Conservation (phyloP, 2,329 filamentous ascomycete species). For the Magnaporthiopsis poae region DNA sequence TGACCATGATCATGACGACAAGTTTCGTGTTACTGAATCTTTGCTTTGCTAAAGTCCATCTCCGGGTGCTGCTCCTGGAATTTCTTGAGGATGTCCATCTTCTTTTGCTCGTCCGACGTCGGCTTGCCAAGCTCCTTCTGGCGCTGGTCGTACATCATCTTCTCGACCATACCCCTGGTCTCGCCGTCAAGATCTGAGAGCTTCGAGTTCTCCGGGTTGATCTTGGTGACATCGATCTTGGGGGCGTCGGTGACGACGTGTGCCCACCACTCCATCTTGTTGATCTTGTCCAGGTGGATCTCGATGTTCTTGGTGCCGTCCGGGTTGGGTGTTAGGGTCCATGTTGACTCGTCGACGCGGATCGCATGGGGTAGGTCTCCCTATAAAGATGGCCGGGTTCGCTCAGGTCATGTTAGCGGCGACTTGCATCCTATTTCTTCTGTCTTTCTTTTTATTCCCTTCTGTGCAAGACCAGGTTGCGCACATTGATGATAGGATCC, state of each 20-base stretch:
- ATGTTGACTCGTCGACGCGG: constrained; percentile 77
- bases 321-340: constrained; percentile 57
- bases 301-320: constrained; percentile 59
- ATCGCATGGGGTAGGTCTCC: constrained; percentile 76
- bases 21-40: constrained; percentile 42
- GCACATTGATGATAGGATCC: constrained; percentile 69
- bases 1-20: background rate
- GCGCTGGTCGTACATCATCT: constrained; percentile 99
- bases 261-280: constrained; percentile 98
- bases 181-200: constrained; percentile 87
- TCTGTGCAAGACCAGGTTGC: constrained; percentile 11
- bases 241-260: constrained; percentile 81
- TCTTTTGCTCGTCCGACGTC: constrained; percentile 89
- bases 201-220: constrained; percentile 84
- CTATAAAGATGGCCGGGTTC: constrained; percentile 32
- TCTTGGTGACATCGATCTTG: constrained; percentile 90
- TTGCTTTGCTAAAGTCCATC: constrained; percentile 63
- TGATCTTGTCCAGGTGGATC: constrained; percentile 86
- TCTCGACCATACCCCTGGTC: constrained; percentile 95
- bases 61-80: constrained; percentile 74
- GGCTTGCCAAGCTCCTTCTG: constrained; percentile 89
- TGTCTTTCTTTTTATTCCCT: too few species aligned
- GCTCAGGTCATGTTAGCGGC: background rate
- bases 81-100: constrained; percentile 82
- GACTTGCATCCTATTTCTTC: background rate